A percentile compares a stretch with the other conserved stretches of the same genome.
Evolutionary conservation across 768 basidiomycete genomes (phyloP).

Genomic region (Hydnomerulius pinastri): DNA sequence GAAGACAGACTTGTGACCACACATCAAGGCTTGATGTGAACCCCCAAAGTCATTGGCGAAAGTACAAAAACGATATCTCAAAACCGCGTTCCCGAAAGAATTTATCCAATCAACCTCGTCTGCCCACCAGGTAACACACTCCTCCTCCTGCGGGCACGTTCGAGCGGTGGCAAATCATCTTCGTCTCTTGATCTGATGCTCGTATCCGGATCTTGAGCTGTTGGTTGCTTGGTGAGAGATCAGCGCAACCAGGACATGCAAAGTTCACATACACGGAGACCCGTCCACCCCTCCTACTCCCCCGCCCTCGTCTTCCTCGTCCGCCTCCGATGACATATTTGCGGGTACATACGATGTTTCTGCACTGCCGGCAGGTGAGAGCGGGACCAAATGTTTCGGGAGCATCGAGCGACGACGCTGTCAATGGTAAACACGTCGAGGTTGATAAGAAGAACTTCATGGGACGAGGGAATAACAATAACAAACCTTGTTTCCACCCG

Average conservation of each 20-base stretch:
- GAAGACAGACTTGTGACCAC: not conserved
- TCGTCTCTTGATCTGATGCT: conserved; percentile 41
- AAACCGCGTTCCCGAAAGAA: not conserved
- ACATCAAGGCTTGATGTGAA: not conserved
- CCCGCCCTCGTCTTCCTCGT: conserved; percentile 33
- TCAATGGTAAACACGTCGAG: not conserved
- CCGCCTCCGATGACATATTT: conserved; percentile 27
- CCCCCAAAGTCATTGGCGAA: not conserved
- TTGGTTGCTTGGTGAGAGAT: conserved; percentile 7
- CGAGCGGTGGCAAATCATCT: conserved; percentile 66
- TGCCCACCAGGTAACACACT: conserved; percentile 37
- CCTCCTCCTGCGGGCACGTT: conserved; percentile 60
- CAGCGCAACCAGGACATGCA: conserved; percentile 4
- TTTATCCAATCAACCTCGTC: conserved; percentile 23
- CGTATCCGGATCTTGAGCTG: conserved; percentile 27
- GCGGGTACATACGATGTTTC: conserved; percentile 3
- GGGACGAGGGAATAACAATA: not conserved
- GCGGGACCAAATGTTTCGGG: conserved; percentile 55
- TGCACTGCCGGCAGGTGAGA: conserved; percentile 16
- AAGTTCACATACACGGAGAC: conserved; percentile 23
- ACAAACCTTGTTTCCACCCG: conserved; percentile 63
- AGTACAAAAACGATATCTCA: not conserved
- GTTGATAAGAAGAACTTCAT: not conserved
- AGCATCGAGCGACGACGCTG: conserved; percentile 77
- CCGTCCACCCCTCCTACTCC: conserved; percentile 23